Conservation (phyloP, 2,329 filamentous ascomycete genomes). For the Zalaria obscura region DNA sequence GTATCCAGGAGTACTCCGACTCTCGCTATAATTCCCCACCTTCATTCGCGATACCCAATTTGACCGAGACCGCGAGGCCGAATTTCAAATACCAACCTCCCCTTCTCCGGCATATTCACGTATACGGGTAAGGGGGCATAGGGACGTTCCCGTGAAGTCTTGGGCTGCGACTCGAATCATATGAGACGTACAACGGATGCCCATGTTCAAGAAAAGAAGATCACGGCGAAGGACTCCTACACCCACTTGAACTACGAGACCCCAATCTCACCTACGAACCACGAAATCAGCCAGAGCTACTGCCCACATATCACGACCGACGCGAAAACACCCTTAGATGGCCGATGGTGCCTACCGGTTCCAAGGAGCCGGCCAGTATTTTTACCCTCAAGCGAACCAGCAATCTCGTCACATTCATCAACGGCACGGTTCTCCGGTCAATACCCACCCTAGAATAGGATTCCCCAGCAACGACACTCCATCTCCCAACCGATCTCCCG, state of each 20-base stretch:
- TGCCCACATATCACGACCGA: slow-evolving; percentile 6
- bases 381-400: slow-evolving; percentile 40
- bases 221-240: slow-evolving; percentile 28
- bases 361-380: slow-evolving; percentile 46
- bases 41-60: no score
- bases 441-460: slow-evolving; percentile 17
- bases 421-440: slow-evolving; percentile 32
- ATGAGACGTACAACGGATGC: slow-evolving; percentile 9
- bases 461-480: slow-evolving; percentile 36
- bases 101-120: background rate
- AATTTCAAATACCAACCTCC: background rate
- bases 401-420: slow-evolving; percentile 30
- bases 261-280: background rate
- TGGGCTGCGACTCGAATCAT: background rate
- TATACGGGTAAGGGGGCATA: background rate
- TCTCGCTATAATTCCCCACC: no score
- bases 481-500: slow-evolving; percentile 44
- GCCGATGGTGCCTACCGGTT: slow-evolving; percentile 54
- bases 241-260: slow-evolving; percentile 21
- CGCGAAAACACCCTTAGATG: slow-evolving; percentile 39
- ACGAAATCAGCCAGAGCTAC: slow-evolving; percentile 2
- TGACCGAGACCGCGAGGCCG: no score
- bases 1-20: no score
- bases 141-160: background rate
- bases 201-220: slow-evolving; percentile 36